Evolutionary conservation across 2,329 filamentous ascomycete species (phyloP), one percentile per base, ranked within the genome.

Genomic region (Dactylellina leptospora): DNA sequence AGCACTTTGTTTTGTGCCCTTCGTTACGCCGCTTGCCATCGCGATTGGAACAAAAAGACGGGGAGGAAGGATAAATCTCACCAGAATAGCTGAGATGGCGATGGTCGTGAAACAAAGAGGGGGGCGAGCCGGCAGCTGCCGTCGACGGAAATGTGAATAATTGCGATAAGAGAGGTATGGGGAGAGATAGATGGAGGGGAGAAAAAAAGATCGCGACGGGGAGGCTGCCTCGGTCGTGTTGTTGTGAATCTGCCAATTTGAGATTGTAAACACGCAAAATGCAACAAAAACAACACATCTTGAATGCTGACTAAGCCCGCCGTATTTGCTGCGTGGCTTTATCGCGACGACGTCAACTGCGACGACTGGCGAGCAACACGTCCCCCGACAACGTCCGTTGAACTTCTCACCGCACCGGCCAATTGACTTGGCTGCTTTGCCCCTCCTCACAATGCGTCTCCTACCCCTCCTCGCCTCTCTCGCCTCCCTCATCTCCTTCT

Each of bases 371-470:
- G 5, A 40, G 36, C 20, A 4, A 13, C 4, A 5, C 27, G 10
- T 9, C 6, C 23, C 20, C 20, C 36, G 10, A 16, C 13, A 40
- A 45, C 13, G 40, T n/a, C n/a, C 9, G 22, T 18, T 9, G 10
- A 45, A 18, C 22, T n/a, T n/a, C n/a, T n/a, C 61, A 25, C 44
- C 42, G 20, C 18, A 10, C 10, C 28, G 42, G 51, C 68, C 68
- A 72, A 72, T 72, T 72, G 68, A 64, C 38, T 72, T 72, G 68
- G 68, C 59, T 63, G 6, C n/a, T n/a, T n/a, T n/a, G n/a, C 44
- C 8, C 16, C 36, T 18, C 27, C 1, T 16, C 68, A 72, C 27
- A 40, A 72, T 72, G 68, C 68, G 59, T 72, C 59, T 73, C 44
- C 63, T 70, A 38, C 27, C 58, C 30, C 27, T 64, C 40, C 40